Evolutionary conservation across 2,329 filamentous ascomycete species (phyloP), one percentile per base, ranked within the genome.

Genomic region (Massarina eburnea): DNA sequence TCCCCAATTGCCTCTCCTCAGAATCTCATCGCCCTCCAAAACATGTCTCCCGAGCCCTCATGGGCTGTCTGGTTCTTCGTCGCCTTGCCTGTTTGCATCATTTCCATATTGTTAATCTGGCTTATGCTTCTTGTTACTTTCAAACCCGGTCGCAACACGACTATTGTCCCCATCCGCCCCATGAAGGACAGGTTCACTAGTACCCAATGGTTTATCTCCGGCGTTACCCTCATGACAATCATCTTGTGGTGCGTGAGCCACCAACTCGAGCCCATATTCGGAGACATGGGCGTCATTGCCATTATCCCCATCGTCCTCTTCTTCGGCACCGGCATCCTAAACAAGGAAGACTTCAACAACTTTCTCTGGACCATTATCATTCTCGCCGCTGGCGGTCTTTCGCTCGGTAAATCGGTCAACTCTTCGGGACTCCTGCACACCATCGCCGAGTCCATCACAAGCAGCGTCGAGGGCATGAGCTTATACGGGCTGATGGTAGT

Each of bases 291-390:
- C 42, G 91, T 99, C 42, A 88, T 99, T 33, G 95, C 94, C 47
- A 95, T 99, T 65, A 90, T 99, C 49, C 94, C 94, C 5, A 86
- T 99, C 41, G 88, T 95, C 3, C 78, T 96, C 33, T 99, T 99
- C 80, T 99, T 99, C 61, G 94, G 94, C 43, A 91, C 91, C 2
- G 94, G 94, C 9, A 92, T 97, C 56, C 78, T 99, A 24, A 97
- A 91, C 39, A 99, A 97, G 73, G 94, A 97, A 72, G 94, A 99
- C 73, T 99, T 99, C 69, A 99, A 99, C 77, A 99, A 99, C 71
- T 99, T 99, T 71, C 86, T 96, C 30, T 99, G 94, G 94, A 99
- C 95, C 17, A 99, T 99, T 71, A 96, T 99, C 72, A 97, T 99
- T 62, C 85, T 99, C 17, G 94, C 94, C 0, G 92, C 94, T 0